Base-by-base conservation (phyloP, 2,329 filamentous ascomycete genomes). In the Cytospora chrysosperma region DNA sequence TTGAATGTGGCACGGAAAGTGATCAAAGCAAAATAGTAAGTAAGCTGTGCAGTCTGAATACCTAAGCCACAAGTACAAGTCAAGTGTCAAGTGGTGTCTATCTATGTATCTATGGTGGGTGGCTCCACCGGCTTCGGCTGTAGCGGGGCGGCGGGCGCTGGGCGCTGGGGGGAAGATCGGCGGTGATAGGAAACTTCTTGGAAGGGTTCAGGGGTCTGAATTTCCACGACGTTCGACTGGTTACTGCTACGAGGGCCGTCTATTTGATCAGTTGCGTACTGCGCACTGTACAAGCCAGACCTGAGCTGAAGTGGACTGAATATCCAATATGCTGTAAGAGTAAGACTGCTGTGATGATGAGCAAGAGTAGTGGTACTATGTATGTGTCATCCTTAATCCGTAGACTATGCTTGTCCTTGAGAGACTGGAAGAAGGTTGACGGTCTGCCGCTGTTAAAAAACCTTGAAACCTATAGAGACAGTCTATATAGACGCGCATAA, bases 41-140 rank as follows among this genome's bases (percentile, higher is more conserved):
- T 47, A 47, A 47, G 58, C 30, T 43, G 58, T 32, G 37, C 58
- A 53, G 50, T 52, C 58, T 5, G 15, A 27, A n/a, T n/a, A n/a
- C n/a, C 3, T n/a, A 30, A 27, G 27, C 15, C n/a, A 27, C 49
- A 8, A 50, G 21, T 12, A 34, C 37, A 8, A n/a, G n/a, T n/a
- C n/a, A n/a, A n/a, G 34, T 37, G 10, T 5, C 56, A 37, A 24
- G 47, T 49, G 34, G 47, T 49, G n/a, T n/a, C 19, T 49, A 49
- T 30, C 28, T 30, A 49, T n/a, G 47, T 50, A 50, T 60, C 28
- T 53, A 43, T 53, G 57, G 32, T 54, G 50, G 50, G 50, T n/a
- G 32, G 8, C 59, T 56, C 59, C 59, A 55, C 59, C 59, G 51
- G 59, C 59, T 50, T 55, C 59, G 59, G 59, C 59, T 27, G 53